These are phyloP conservation scores for Boletus semigastroideus DNA, from an alignment of 1,284 basidiomycete genomes.

Conservation along the genomic window DNA sequence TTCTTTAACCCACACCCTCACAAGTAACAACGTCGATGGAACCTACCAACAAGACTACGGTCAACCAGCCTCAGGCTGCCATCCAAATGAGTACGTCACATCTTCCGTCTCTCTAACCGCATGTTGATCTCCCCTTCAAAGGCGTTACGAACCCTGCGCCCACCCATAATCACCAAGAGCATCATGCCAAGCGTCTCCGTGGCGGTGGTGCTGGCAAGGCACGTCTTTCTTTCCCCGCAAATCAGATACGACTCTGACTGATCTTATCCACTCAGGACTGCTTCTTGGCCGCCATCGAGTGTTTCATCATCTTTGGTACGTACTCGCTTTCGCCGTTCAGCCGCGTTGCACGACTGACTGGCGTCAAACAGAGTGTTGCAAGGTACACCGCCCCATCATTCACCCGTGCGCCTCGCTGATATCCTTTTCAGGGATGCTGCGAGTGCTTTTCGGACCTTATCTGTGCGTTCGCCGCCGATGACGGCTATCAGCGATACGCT, in stretches of 20 bases:
- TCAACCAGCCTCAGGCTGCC: slow-evolving; percentile 46
- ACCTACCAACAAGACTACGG: slow-evolving; percentile 38
- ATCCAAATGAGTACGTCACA: slow-evolving; percentile 47
- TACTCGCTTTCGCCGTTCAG: slow-evolving; percentile 1
- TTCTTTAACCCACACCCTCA: slow-evolving; percentile 17
- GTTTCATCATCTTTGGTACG: slow-evolving; percentile 56
- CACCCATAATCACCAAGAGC: slow-evolving; percentile 36
- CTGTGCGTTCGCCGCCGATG: slow-evolving; percentile 21
- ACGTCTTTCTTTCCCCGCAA: neutral
- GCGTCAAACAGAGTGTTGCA: slow-evolving; percentile 30
- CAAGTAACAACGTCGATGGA: slow-evolving; percentile 33
- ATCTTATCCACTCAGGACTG: slow-evolving; percentile 42
- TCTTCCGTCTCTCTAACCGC: no score
- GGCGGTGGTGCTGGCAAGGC: slow-evolving; percentile 52
- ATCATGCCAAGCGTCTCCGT: slow-evolving; percentile 46
- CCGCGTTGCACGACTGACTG: neutral
- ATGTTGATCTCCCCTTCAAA: slow-evolving; percentile 11
- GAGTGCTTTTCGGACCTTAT: slow-evolving; percentile 32
- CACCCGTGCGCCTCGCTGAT: slow-evolving; percentile 1
- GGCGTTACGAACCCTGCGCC: slow-evolving; percentile 42
- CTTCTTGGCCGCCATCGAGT: slow-evolving; percentile 45
- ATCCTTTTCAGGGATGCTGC: slow-evolving; percentile 25
- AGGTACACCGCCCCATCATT: slow-evolving; percentile 18
- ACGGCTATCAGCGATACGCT: neutral
- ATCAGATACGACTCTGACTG: neutral